Evolutionary conservation across 176 grass and related monocot genomes (phyloP).

Genomic region (Ensete glaucum): DNA sequence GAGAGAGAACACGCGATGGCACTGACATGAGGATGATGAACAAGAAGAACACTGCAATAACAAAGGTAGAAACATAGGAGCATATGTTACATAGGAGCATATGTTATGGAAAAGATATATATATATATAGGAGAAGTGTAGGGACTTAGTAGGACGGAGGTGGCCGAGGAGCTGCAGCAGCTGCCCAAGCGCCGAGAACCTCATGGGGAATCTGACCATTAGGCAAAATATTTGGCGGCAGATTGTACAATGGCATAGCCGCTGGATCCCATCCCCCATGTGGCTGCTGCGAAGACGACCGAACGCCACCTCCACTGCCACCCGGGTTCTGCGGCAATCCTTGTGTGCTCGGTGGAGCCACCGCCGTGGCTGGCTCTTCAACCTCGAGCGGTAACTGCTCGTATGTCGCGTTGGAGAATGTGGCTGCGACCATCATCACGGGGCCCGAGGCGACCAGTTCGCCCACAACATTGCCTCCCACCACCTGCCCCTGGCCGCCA

Average conservation of each 20-base stretch:
- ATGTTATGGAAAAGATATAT: no score
- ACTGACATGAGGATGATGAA: no score
- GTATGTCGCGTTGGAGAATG: constrained; percentile 36
- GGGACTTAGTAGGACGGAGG: background rate
- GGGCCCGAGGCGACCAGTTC: constrained; percentile 43
- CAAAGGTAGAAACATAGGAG: no score
- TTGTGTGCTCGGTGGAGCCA: background rate
- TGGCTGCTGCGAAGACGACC: background rate
- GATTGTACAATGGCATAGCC: background rate
- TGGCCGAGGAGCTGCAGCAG: background rate
- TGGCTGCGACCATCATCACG: constrained; percentile 43
- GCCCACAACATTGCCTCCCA: constrained; percentile 21
- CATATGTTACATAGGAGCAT: no score
- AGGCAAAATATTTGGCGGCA: background rate
- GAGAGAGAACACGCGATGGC: no score
- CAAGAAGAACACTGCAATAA: no score
- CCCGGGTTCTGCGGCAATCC: background rate
- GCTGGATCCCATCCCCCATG: background rate
- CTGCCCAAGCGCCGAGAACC: background rate
- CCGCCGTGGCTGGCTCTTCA: background rate
- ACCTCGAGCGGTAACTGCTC: constrained; percentile 35
- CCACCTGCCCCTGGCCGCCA: no score
- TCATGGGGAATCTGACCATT: background rate
- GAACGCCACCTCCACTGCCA: background rate
- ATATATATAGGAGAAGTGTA: no score